phyloP scores from a whole-genome alignment of 768 basidiomycete genomes.

The Clitopilus hobsonii region DNA sequence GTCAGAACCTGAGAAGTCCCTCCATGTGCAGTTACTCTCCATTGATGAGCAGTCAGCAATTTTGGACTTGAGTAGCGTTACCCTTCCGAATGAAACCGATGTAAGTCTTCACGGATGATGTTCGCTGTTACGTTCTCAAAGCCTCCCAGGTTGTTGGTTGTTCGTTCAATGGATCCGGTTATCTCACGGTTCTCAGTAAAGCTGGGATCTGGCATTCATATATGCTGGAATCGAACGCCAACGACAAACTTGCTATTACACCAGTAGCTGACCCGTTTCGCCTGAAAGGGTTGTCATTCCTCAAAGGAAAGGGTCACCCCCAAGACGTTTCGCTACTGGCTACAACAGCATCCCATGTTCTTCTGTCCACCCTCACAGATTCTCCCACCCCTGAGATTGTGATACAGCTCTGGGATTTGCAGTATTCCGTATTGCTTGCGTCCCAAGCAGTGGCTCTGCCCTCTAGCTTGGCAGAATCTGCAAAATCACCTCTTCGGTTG shows the following conservation, averaged over 20 bases:
- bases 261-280: constrained; percentile 22
- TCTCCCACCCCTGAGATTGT: constrained; percentile 38
- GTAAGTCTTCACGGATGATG: constrained; percentile 14
- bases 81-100: constrained; percentile 25
- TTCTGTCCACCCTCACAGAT: constrained; percentile 42
- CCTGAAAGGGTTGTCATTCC: constrained; percentile 25
- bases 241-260: constrained; percentile 18
- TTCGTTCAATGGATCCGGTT: constrained; percentile 44
- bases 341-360: constrained; percentile 52
- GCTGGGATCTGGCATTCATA: constrained; percentile 37
- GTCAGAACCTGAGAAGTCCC: constrained; percentile 15
- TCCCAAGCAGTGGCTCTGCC: constrained; percentile 49
- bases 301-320: constrained; percentile 13
- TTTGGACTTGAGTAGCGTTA: constrained; percentile 20
- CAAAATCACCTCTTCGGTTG: constrained; percentile 23
- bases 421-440: constrained; percentile 61
- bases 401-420: constrained; percentile 65
- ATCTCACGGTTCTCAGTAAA: constrained; percentile 47
- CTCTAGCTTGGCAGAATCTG: constrained; percentile 27
- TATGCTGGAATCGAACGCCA: constrained; percentile 22
- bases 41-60: constrained; percentile 27
- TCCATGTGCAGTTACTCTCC: constrained; percentile 23
- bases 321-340: constrained; percentile 36
- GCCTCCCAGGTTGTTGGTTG: constrained; percentile 30
- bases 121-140: constrained; percentile 5